These are phyloP conservation scores for Blepharisma undulans DNA, from an alignment of 169 alveolate species.

Conservation along the genomic window DNA sequence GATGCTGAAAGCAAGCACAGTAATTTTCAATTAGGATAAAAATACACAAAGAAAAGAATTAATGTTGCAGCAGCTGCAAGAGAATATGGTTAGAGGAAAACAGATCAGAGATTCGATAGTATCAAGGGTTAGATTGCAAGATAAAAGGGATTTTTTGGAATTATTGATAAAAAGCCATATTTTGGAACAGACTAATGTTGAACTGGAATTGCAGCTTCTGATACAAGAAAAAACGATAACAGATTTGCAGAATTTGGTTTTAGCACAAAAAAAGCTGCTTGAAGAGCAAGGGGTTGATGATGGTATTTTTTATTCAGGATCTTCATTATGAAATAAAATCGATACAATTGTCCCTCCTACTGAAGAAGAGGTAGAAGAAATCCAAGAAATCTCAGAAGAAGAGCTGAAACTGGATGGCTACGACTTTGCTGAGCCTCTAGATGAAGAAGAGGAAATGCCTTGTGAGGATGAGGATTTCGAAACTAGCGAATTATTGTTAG, in stretches of 20 bases:
- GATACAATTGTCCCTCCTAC: not conserved
- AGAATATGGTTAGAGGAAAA: slow-evolving; percentile 59
- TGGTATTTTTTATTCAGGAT: not conserved
- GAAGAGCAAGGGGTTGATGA: slow-evolving; percentile 32
- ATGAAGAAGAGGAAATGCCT: slow-evolving; percentile 34
- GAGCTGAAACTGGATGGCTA: slow-evolving; percentile 4
- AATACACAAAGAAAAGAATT: slow-evolving; percentile 61
- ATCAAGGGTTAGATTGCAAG: slow-evolving; percentile 53
- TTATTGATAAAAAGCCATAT: slow-evolving; percentile 68
- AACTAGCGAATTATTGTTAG: not conserved
- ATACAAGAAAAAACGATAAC: slow-evolving; percentile 70
- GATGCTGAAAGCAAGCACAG: slow-evolving; percentile 65
- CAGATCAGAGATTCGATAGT: slow-evolving; percentile 56
- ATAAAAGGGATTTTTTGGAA: slow-evolving; percentile 63
- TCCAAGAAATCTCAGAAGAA: slow-evolving; percentile 21
- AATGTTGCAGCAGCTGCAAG: slow-evolving; percentile 59
- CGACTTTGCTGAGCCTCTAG: not conserved
- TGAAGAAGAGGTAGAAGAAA: slow-evolving; percentile 1
- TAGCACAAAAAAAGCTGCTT: slow-evolving; percentile 46
- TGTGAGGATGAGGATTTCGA: slow-evolving; percentile 20
- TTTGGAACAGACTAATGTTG: slow-evolving; percentile 67
- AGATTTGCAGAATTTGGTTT: slow-evolving; percentile 45
- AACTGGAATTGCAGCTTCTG: slow-evolving; percentile 64
- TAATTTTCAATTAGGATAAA: slow-evolving; percentile 2
- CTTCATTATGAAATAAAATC: not conserved